A percentile compares a stretch with the other conserved stretches of the same genome.
Evolutionary conservation across 1,284 basidiomycete genomes (phyloP).

Genomic region (Testicularia cyperi): DNA sequence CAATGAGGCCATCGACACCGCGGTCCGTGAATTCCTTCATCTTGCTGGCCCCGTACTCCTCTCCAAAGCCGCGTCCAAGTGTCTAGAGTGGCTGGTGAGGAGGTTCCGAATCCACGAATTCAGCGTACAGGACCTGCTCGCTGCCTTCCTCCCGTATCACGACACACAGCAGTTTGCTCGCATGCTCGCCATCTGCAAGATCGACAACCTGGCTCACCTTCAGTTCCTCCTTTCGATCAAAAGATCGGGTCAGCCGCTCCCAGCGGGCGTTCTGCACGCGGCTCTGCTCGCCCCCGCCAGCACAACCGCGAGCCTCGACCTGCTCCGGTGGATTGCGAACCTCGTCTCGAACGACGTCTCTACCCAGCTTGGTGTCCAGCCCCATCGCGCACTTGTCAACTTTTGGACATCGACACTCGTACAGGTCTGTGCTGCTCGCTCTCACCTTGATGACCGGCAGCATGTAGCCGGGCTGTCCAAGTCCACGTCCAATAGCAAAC

Average conservation of each 20-base stretch:
- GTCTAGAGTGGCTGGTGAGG: conserved; percentile 94
- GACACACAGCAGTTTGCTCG: conserved; percentile 92
- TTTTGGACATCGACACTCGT: conserved; percentile 83
- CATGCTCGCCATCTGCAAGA: conserved; percentile 80
- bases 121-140: conserved; percentile 77
- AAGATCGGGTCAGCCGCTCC: conserved; percentile 48
- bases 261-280: conserved; percentile 43
- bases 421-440: conserved; percentile 65
- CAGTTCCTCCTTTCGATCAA: conserved; percentile 48
- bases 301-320: conserved; percentile 66
- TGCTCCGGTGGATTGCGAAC: conserved; percentile 69
- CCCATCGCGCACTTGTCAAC: conserved; percentile 74
- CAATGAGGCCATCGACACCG: conserved; percentile 68
- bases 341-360: conserved; percentile 63
- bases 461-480: conserved; percentile 45
- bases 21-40: conserved; percentile 70
- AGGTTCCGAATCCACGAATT: conserved; percentile 94
- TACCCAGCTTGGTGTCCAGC: conserved; percentile 65
- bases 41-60: conserved; percentile 78
- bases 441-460: conserved; percentile 61
- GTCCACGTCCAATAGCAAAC: conserved; percentile 38
- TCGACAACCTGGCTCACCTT: conserved; percentile 29
- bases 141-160: conserved; percentile 89
- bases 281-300: conserved; percentile 55
- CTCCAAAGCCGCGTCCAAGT: conserved; percentile 77